Base-by-base conservation (phyloP, 1,284 basidiomycete genomes). In the Ustilago crameri region DNA sequence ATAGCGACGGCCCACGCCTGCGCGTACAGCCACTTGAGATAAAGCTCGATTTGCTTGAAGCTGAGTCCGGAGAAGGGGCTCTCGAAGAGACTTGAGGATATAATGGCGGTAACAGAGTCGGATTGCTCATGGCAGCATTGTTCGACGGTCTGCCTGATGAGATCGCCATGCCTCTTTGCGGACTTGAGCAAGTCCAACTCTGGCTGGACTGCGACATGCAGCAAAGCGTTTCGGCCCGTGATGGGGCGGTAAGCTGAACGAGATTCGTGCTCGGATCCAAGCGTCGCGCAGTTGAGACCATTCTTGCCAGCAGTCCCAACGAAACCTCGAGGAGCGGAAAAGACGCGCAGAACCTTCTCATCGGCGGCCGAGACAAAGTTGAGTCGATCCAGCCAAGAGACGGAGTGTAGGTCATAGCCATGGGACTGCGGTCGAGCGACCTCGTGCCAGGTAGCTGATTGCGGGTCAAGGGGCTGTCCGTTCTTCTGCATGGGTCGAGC, bases 341-440 rank as follows among this genome's bases (percentile, higher is more conserved):
- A 83, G 30, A 81, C 68, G 14, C 81, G 73, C 45, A 82, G 53
- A n/a, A 83, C 74, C 62, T 83, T 83, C 46, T 83, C 81, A 54
- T 83, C 81, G 14, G 79, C 78, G 9, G 80, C 81, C 49, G 77
- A 79, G 17, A 75, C 79, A 44, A 83, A 82, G 47, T 66, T 60
- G 47, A 78, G 63, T 23, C 73, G 74, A 38, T 78, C 75, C 46
- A 81, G 71, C 79, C 78, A 83, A 0, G 78, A 63, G 49, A 76
- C 74, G 12, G 67, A 55, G 18, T 68, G 58, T 32, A 83, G 37
- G 18, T 76, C 80, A 66, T 82, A 81, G 10, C 81, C 81, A 51
- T 83, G 81, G 10, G 79, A 79, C 38, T 83, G 81, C 0, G 81
- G 81, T 10, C 81, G 74, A 5, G 79, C 81, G n/a, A 83, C 53